phyloP scores from a whole-genome alignment of 2,329 filamentous ascomycete genomes.

The Huntiella bhutanensis region DNA sequence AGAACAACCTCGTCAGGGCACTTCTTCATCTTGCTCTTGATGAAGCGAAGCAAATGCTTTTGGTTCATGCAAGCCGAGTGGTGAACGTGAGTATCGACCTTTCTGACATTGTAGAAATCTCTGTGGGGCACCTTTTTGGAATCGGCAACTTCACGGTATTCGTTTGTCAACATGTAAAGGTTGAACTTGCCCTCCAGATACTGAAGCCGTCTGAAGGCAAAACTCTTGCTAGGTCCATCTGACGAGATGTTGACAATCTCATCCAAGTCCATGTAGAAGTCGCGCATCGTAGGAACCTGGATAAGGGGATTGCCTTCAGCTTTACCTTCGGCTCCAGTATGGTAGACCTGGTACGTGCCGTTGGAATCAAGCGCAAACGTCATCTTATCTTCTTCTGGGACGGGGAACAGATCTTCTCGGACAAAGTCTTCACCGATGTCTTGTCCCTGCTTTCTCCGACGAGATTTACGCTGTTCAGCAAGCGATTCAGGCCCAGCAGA shows the following conservation, averaged over 20 bases:
- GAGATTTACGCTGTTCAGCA: conserved; percentile 15
- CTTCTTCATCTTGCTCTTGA: conserved; percentile 99
- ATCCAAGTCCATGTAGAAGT: conserved; percentile 93
- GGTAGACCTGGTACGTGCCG: conserved; percentile 85
- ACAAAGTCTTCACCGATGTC: conserved; percentile 88
- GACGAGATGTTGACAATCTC: conserved; percentile 74
- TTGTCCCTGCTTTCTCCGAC: conserved; percentile 58
- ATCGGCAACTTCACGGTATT: conserved; percentile 95
- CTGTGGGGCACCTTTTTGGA: conserved; percentile 94
- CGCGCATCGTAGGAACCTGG: conserved; percentile 73
- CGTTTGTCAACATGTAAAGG: conserved; percentile 78
- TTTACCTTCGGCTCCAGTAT: conserved; percentile 38
- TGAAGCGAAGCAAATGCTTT: conserved; percentile 92
- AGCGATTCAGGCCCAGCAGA: conserved; percentile 12
- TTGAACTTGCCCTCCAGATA: conserved; percentile 97
- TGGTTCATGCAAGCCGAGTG: conserved; percentile 99
- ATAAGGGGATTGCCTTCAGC: conserved; percentile 47
- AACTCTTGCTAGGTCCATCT: conserved; percentile 90
- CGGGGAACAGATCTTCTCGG: conserved; percentile 54
- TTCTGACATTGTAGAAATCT: conserved; percentile 97
- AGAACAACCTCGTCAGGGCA: conserved; percentile 85
- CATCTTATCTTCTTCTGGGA: conserved; percentile 53
- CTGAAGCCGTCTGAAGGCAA: conserved; percentile 82
- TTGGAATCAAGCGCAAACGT: conserved; percentile 61
- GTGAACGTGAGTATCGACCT: conserved; percentile 97